phyloP scores from a whole-genome alignment of 805 yeast species.

The Saccharomycopsis sp. region DNA sequence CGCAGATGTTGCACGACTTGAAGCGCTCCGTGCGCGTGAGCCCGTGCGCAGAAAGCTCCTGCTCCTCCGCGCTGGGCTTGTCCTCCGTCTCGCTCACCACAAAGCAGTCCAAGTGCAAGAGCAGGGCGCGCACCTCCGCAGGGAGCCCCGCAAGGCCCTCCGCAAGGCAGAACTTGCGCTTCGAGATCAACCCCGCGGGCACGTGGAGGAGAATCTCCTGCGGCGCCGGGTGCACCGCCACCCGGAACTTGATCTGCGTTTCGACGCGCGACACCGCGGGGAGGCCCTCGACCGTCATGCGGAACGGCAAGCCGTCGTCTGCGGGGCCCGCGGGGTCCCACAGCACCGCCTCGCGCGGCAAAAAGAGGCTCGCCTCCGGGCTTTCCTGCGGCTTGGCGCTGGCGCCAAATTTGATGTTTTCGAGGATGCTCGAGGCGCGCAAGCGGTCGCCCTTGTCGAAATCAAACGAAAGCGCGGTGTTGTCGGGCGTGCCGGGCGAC shows the following conservation, averaged over 20 bases:
- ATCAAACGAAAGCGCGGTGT: background rate
- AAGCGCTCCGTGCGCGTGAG: slow-evolving; percentile 12
- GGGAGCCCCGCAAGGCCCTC: slow-evolving; percentile 32
- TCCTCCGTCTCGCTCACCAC: slow-evolving; percentile 46
- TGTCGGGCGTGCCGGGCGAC: background rate
- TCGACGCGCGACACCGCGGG: slow-evolving; percentile 88
- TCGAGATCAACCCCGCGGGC: slow-evolving; percentile 40
- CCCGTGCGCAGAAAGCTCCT: too few species aligned
- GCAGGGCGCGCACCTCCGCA: slow-evolving; percentile 40
- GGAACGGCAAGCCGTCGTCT: slow-evolving; percentile 33
- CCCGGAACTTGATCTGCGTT: slow-evolving; percentile 79
- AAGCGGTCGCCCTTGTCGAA: background rate
- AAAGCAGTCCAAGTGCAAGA: slow-evolving; percentile 68
- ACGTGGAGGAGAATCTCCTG: slow-evolving; percentile 65
- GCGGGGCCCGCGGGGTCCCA: slow-evolving; percentile 15
- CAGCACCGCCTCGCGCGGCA: slow-evolving; percentile 13
- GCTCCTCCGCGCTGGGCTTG: background rate
- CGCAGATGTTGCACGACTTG: slow-evolving; percentile 68
- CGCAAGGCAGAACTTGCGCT: slow-evolving; percentile 25
- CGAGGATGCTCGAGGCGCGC: background rate
- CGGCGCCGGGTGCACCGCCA: slow-evolving; percentile 71
- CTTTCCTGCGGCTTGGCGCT: background rate
- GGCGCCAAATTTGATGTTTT: background rate
- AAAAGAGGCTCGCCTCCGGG: slow-evolving; percentile 4
- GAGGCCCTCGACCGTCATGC: slow-evolving; percentile 49